phyloP scores from a whole-genome alignment of 2,329 filamentous ascomycete species.

The Colletotrichum salicis region DNA sequence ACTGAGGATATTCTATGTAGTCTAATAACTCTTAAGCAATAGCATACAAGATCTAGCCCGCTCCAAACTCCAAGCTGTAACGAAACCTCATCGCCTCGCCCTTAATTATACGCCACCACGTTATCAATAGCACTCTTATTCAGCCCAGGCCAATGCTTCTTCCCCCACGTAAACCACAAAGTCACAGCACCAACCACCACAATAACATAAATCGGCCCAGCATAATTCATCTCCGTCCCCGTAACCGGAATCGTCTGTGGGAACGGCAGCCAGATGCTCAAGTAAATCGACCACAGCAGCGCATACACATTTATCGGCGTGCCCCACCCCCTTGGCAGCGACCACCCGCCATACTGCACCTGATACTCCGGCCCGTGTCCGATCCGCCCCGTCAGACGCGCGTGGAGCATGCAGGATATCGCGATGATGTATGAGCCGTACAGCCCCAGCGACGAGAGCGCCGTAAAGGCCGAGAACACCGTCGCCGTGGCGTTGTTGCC shows the following conservation, averaged over 20 bases:
- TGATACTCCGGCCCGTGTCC: conserved; percentile 16
- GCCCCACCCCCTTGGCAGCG: conserved; percentile 23
- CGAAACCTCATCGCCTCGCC: neutral
- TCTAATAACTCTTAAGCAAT: neutral
- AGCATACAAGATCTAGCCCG: neutral
- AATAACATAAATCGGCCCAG: conserved; percentile 25
- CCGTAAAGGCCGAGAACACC: conserved; percentile 32
- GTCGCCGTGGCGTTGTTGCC: conserved; percentile 32
- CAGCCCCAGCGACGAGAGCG: conserved; percentile 27
- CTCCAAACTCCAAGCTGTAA: neutral
- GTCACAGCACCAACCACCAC: conserved; percentile 19
- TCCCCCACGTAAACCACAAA: conserved; percentile 29
- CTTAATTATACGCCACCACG: conserved; percentile 21
- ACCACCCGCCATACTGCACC: conserved; percentile 30
- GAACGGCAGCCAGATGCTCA: conserved; percentile 29
- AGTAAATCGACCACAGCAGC: conserved; percentile 28
- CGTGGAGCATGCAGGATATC: conserved; percentile 33
- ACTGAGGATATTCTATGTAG: neutral
- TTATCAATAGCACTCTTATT: conserved; percentile 29
- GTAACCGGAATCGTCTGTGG: conserved; percentile 30
- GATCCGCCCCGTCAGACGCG: conserved; percentile 24
- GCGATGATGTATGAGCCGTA: conserved; percentile 34
- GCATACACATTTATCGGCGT: conserved; percentile 27
- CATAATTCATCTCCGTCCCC: conserved; percentile 32
- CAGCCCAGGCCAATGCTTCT: conserved; percentile 31